phyloP scores from a whole-genome alignment of 352 stramenopile species.

The Phytophthora syringae region DNA sequence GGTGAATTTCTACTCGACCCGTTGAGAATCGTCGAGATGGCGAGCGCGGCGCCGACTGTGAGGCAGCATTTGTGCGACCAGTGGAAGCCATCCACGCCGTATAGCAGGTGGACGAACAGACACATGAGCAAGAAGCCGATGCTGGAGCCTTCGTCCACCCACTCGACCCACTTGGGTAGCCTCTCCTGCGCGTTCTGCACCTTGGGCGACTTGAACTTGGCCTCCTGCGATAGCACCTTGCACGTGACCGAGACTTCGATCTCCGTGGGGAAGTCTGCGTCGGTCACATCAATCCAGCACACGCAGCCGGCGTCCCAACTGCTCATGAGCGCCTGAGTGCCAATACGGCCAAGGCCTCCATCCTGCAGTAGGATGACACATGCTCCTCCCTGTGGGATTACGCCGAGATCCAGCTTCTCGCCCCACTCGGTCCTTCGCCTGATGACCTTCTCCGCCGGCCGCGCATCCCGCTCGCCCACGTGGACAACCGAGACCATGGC shows the following conservation, averaged over 20 bases:
- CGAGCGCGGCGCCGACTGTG: constrained; percentile 76
- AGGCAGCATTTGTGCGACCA: constrained; percentile 89
- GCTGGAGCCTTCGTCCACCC: constrained; percentile 79
- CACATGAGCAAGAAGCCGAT: constrained; percentile 86
- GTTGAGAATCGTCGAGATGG: constrained; percentile 85
- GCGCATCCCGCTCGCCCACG: constrained; percentile 62
- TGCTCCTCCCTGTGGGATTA: constrained; percentile 78
- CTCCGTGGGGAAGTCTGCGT: constrained; percentile 69
- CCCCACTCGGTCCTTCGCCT: constrained; percentile 76
- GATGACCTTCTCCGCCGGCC: constrained; percentile 71
- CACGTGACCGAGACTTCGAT: constrained; percentile 84
- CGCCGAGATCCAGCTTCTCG: constrained; percentile 70
- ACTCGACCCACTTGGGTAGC: constrained; percentile 76
- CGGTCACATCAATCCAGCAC: constrained; percentile 81
- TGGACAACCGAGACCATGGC: constrained; percentile 81
- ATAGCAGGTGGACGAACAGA: constrained; percentile 83
- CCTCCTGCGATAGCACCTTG: constrained; percentile 63
- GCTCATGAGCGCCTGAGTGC: constrained; percentile 85
- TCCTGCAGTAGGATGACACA: constrained; percentile 84
- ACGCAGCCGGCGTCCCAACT: constrained; percentile 80
- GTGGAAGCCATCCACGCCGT: constrained; percentile 85
- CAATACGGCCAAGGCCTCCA: constrained; percentile 74
- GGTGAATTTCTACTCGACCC: constrained; percentile 45
- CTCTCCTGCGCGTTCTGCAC: constrained; percentile 33
- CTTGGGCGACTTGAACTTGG: constrained; percentile 34